These are phyloP conservation scores for Rhododendron henanense DNA, from an alignment of 148 eudicot species.

Conservation along the genomic window DNA sequence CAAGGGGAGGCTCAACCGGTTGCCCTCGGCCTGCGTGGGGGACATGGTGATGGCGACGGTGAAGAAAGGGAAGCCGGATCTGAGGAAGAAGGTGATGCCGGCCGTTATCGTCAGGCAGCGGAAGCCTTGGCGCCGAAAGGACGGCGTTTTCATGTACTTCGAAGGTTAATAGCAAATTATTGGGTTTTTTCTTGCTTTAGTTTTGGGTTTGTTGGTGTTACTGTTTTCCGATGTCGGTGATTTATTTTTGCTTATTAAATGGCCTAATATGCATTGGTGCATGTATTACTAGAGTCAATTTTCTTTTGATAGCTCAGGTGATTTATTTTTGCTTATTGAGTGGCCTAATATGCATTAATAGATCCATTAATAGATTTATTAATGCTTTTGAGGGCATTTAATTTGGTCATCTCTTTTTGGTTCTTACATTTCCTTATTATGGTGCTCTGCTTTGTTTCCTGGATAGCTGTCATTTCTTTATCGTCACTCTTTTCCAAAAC, in stretches of 20 bases:
- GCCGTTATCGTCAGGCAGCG: slow-evolving; percentile 7
- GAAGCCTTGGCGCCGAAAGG: slow-evolving; percentile 9
- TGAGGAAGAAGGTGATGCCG: slow-evolving; percentile 8
- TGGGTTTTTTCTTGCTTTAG: background rate
- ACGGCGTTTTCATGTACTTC: slow-evolving; percentile 9
- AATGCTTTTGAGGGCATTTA: background rate
- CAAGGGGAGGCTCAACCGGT: slow-evolving; percentile 46
- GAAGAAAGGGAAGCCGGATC: slow-evolving; percentile 2
- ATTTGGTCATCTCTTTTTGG: background rate
- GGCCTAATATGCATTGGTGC: background rate
- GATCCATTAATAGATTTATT: background rate
- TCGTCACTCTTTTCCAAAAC: background rate
- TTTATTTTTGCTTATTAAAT: no score
- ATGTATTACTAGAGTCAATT: background rate
- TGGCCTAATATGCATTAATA: background rate
- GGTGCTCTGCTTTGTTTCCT: background rate
- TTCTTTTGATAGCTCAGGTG: no score
- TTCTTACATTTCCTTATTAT: background rate
- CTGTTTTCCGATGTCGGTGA: background rate
- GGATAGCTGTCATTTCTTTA: background rate
- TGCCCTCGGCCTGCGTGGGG: slow-evolving; percentile 36
- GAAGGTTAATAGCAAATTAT: background rate
- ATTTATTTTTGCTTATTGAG: no score
- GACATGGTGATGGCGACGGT: slow-evolving; percentile 6
- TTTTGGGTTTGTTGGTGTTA: background rate